Evolutionary conservation across 176 grass and related monocot species (phyloP), one percentile per base, ranked within the genome.

Genomic region (Calamus simplicifolius): DNA sequence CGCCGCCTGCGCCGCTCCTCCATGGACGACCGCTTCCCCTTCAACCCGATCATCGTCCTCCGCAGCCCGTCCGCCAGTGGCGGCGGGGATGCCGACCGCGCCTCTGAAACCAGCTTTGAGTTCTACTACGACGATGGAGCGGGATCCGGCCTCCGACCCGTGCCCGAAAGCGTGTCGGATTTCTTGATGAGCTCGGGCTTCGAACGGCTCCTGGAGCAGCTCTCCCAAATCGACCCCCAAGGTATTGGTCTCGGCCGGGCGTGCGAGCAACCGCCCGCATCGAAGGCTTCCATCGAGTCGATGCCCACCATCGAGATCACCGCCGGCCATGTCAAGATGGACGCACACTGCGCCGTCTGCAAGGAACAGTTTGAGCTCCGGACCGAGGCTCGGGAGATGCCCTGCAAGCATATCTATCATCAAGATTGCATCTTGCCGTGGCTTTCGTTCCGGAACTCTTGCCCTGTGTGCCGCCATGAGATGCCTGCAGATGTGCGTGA

Each of bases 31-130:
- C 86, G 81, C 27, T 78, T 69, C 17, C 54, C 77, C 52, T 81
- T 89, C 77, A 89, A 89, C 52, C 86, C 86, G 51, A 81, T 89
- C 52, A 89, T 89, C 77, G 86, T 84, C 29, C 86, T 89, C n/a
- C 86, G 86, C 26, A 73, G 77, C 29, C 62, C 82, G 0, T 59
- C 81, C 0, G 77, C 38, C 1, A 29, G 53, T 10, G 19, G 29
- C 18, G 66, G 25, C 10, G 17, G 53, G 5, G 66, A 48, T 29
- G 27, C 53, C 19, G 66, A 69, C 56, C 66, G 30, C 5, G 53
- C 18, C 30, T 14, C 30, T 18, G 15, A 6, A 10, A 35, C n/a
- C 19, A 69, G 81, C 0, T 89, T 89, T 69, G 86, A 89, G 73
- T 70, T 89, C 70, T 89, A 78, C 74, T 89, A 89, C 70, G 86